phyloP scores from a whole-genome alignment of 2,329 filamentous ascomycete genomes.

The Chalara sp. region DNA sequence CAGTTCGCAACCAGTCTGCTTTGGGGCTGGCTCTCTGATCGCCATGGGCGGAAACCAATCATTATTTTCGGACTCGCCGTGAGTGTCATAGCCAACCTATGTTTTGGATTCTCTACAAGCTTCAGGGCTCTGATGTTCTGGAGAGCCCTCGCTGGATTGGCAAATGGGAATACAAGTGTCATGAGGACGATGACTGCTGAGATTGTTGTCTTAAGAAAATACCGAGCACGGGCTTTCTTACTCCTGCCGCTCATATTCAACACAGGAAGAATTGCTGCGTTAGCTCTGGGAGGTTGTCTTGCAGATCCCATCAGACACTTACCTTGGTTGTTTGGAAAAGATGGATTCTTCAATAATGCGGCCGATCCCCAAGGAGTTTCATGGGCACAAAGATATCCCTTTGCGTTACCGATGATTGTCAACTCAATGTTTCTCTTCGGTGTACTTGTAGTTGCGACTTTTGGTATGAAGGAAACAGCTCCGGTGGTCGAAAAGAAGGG shows the following conservation, averaged over 20 bases:
- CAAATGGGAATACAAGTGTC: conserved; percentile 68
- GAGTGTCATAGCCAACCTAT: conserved; percentile 43
- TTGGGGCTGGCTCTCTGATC: conserved; percentile 68
- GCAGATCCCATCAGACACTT: conserved; percentile 32
- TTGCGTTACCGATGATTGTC: conserved; percentile 34
- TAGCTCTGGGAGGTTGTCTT: conserved; percentile 31
- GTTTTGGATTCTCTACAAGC: conserved; percentile 64
- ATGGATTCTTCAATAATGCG: conserved; percentile 29
- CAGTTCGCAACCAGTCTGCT: conserved; percentile 79
- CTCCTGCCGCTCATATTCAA: conserved; percentile 60
- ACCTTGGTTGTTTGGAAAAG: conserved; percentile 33
- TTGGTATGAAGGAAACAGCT: conserved; percentile 28
- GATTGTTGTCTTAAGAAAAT: conserved; percentile 65
- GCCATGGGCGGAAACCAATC: conserved; percentile 68
- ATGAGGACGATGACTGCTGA: conserved; percentile 70
- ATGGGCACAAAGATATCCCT: conserved; percentile 35
- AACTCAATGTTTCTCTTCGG: conserved; percentile 24
- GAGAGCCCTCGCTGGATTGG: conserved; percentile 66
- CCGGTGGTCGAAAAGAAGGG: background rate
- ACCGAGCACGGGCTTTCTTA: conserved; percentile 48
- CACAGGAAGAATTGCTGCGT: conserved; percentile 29
- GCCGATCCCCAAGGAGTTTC: conserved; percentile 27
- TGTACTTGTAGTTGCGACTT: conserved; percentile 27
- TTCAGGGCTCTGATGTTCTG: conserved; percentile 54
- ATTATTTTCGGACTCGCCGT: conserved; percentile 68